Evolutionary conservation across 164 flowering plant species (phyloP), one percentile per base, ranked within the genome.

Genomic region (Stephania yunnanensis): DNA sequence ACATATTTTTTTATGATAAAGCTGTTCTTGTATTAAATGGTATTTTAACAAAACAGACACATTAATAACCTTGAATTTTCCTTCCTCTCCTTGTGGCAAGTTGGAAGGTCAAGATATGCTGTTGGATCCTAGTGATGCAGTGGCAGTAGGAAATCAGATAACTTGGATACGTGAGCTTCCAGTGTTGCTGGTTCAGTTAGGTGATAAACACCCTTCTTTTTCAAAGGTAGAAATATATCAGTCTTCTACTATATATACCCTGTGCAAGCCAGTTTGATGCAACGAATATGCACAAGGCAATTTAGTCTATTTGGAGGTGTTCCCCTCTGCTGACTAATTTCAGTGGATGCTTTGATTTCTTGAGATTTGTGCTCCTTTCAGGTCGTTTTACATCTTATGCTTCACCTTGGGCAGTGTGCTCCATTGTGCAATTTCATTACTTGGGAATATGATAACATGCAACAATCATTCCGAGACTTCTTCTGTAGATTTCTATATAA

Each of bases 91-190:
- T n/a, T 25, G 44, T 63, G 68, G 15, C 71, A 77, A 74, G 79
- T 70, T 66, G 46, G 77, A 88, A 86, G 78, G 73, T 74, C 77
- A 82, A 63, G 81, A 77, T 48, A 55, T 46, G 45, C 68, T 77
- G 22, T 66, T 74, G 45, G 90, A 87, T 83, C 72, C 78, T 65
- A 78, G 81, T 82, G 87, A 86, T 78, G 81, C 84, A 19, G 87
- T 83, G 66, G 61, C 87, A 42, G 52, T 86, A 11, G 79, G 73
- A 69, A 78, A 83, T 77, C 87, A 81, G 72, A 80, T 79, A 68
- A 75, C 78, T 30, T 95, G 99, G 99, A 87, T 90, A 46, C 83
- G 82, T 11, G 89, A 85, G 76, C 88, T 95, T 71, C 91, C 95
- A 15, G 25, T 15, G 48, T 78, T 95, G 85, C 85, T 93, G 50